Percentiles rank a stretch among this genome's conserved stretches.
phyloP scores from a whole-genome alignment of 1,139 yeast species.

The Yamadazyma triangularis region DNA sequence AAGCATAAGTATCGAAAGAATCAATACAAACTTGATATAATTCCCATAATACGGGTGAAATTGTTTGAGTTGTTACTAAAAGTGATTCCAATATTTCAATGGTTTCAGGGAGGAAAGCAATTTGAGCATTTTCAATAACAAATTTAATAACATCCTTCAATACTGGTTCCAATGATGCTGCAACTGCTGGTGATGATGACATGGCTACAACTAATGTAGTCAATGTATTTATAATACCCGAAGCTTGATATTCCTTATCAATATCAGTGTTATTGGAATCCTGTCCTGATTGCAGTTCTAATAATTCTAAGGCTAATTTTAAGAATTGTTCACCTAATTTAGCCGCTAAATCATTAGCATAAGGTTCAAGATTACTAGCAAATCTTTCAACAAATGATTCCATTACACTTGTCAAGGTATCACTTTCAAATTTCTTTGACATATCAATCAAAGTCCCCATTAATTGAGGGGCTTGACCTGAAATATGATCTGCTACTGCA shows the following conservation, averaged over 20 bases:
- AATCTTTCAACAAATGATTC: conserved; percentile 53
- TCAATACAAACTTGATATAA: conserved; percentile 39
- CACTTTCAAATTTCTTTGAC: conserved; percentile 49
- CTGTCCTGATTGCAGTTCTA: conserved; percentile 24
- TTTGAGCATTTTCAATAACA: conserved; percentile 47
- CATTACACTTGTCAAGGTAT: conserved; percentile 51
- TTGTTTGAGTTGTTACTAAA: conserved; percentile 34
- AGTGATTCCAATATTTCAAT: conserved; percentile 49
- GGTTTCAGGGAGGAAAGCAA: conserved; percentile 42
- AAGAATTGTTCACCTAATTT: conserved; percentile 47
- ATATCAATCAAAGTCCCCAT: conserved; percentile 50
- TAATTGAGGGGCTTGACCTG: conserved; percentile 48
- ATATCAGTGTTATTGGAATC: conserved; percentile 23
- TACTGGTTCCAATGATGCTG: conserved; percentile 34
- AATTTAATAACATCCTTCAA: conserved; percentile 40
- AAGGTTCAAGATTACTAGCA: conserved; percentile 51
- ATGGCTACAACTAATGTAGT: conserved; percentile 50
- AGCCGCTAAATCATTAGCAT: conserved; percentile 45
- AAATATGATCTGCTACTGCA: conserved; percentile 40
- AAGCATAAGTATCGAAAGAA: conserved; percentile 51
- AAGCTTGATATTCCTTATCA: conserved; percentile 51
- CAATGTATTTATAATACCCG: conserved; percentile 47
- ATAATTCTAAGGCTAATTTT: conserved; percentile 39
- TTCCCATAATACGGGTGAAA: conserved; percentile 46
- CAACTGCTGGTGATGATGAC: conserved; percentile 45